Evolutionary conservation across 495 filamentous ascomycete species (phyloP).

Genomic region (Cercophora sp.): DNA sequence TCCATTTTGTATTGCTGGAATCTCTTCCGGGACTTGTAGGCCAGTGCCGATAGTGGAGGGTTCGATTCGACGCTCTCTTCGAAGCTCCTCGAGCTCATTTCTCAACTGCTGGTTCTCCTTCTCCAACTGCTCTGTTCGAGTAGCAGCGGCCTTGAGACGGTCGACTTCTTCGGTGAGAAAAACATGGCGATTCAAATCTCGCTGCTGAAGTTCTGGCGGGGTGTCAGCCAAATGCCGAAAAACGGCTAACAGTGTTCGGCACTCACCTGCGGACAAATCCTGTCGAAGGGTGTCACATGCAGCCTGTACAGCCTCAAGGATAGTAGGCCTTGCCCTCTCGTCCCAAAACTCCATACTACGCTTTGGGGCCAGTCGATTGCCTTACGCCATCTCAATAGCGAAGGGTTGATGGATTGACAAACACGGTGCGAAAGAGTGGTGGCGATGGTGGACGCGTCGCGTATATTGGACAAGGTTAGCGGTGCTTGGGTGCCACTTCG

Average conservation of each 20-base stretch:
- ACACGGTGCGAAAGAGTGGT: no score
- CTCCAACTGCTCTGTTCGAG: slow-evolving; percentile 24
- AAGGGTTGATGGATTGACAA: no score
- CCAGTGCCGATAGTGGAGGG: background rate
- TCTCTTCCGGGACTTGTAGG: slow-evolving; percentile 16
- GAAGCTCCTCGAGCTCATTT: slow-evolving; percentile 30
- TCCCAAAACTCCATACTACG: slow-evolving; percentile 38
- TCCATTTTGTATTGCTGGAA: no score
- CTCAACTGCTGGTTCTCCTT: slow-evolving; percentile 34
- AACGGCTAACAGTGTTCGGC: background rate
- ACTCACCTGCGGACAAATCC: slow-evolving; percentile 35
- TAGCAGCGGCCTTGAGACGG: slow-evolving; percentile 22
- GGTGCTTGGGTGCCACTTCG: background rate
- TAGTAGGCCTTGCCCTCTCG: slow-evolving; percentile 31
- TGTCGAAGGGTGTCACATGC: slow-evolving; percentile 37
- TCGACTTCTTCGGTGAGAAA: slow-evolving; percentile 26
- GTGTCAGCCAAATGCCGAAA: background rate
- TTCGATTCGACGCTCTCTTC: no score
- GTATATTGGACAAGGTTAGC: background rate
- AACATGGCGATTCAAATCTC: slow-evolving; percentile 14
- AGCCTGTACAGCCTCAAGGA: slow-evolving; percentile 38
- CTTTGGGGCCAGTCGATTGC: no score
- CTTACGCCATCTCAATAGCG: no score
- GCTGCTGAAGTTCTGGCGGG: slow-evolving; percentile 18
- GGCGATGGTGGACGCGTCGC: no score